Conservation (phyloP, 257 asterid species). For the Nicotiana otophora region DNA sequence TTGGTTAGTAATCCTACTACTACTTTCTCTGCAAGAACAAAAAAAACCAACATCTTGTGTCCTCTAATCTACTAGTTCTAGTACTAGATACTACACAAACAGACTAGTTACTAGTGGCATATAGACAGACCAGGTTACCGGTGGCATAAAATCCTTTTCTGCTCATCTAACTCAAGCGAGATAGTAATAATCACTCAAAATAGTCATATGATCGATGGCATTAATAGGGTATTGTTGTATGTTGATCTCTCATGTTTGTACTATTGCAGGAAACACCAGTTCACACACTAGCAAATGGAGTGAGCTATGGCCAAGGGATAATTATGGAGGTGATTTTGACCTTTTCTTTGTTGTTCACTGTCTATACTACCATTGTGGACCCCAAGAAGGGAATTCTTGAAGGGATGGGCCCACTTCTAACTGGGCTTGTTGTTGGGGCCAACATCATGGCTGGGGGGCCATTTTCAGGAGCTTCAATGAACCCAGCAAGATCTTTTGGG, state of each 20-base stretch:
- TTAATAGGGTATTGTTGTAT: neutral
- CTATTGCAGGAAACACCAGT: constrained; percentile 59
- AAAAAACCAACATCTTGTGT: too few relatives aligned
- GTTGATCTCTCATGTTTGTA: neutral
- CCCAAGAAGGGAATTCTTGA: constrained; percentile 78
- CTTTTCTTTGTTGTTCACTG: constrained; percentile 74
- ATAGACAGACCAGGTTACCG: too few relatives aligned
- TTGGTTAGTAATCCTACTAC: constrained; percentile 30
- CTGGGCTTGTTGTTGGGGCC: constrained; percentile 90
- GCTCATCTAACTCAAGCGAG: too few relatives aligned
- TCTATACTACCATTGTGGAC: constrained; percentile 85
- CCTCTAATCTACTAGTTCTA: too few relatives aligned
- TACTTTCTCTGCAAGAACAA: neutral
- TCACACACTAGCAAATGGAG: constrained; percentile 71
- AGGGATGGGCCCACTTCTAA: constrained; percentile 78
- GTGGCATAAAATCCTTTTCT: neutral
- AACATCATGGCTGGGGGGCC: constrained; percentile 95
- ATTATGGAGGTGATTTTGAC: constrained; percentile 83
- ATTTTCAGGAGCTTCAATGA: constrained; percentile 90
- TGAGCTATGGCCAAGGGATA: constrained; percentile 57
- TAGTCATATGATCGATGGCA: too few relatives aligned
- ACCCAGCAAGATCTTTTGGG: constrained; percentile 91
- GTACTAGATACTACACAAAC: too few relatives aligned
- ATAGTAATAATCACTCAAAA: too few relatives aligned
- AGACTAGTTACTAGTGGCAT: too few relatives aligned